Conservation (phyloP, 2,329 filamentous ascomycete species). For the Neofusicoccum kwambonambiense region DNA sequence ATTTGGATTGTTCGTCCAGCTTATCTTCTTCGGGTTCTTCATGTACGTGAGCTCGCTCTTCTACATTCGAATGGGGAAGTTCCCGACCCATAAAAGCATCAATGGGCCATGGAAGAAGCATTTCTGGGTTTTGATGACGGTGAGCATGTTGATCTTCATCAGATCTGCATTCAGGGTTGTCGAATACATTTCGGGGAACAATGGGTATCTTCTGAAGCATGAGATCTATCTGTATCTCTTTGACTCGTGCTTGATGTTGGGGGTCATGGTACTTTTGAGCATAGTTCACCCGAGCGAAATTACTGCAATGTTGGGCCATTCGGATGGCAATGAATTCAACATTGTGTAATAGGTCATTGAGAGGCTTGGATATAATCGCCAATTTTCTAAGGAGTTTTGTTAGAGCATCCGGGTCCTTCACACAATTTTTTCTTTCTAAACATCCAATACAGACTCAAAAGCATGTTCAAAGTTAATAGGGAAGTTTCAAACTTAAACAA, state of each 20-base stretch:
- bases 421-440: no score
- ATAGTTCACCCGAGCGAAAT: conserved; percentile 37
- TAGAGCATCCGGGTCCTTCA: no score
- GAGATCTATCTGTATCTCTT: conserved; percentile 51
- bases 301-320: not conserved
- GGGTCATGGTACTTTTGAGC: conserved; percentile 43
- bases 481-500: no score
- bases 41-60: conserved; percentile 35
- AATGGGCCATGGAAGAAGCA: conserved; percentile 28
- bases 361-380: no score
- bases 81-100: conserved; percentile 20
- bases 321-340: no score
- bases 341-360: no score
- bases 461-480: no score
- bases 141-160: conserved; percentile 48
- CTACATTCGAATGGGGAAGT: conserved; percentile 24
- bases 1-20: conserved; percentile 51
- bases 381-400: no score
- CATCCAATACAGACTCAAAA: no score
- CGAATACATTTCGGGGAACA: conserved; percentile 48
- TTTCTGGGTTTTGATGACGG: conserved; percentile 45
- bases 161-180: conserved; percentile 49
- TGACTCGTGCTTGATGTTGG: conserved; percentile 47
- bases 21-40: conserved; percentile 53
- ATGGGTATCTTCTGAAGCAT: conserved; percentile 44